Conservation (phyloP, 306 rosid genomes). For the Cicer cuneatum region DNA sequence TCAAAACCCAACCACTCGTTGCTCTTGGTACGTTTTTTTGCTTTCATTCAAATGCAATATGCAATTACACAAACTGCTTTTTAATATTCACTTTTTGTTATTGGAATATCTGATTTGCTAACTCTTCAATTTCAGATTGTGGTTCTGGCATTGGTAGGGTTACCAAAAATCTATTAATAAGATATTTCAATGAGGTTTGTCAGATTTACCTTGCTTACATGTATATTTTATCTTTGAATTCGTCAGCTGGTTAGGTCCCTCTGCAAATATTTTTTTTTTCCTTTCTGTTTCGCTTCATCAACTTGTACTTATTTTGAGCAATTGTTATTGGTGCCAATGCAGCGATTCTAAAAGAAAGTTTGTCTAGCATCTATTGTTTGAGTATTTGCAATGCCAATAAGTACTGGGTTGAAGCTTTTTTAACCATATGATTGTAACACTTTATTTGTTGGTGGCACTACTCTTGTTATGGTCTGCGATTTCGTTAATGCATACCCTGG, state of each 20-base stretch:
- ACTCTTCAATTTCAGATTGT: conserved; percentile 69
- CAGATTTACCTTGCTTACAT: conserved; percentile 33
- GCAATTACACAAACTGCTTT: background rate
- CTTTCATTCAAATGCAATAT: conserved; percentile 1
- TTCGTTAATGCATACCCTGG: conserved; percentile 6
- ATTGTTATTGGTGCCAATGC: conserved; percentile 30
- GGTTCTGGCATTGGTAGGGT: conserved; percentile 99
- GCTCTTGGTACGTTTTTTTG: conserved; percentile 68
- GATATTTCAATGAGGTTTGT: conserved; percentile 88
- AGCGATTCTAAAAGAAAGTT: background rate
- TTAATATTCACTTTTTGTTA: conserved; percentile 3
- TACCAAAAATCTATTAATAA: conserved; percentile 81
- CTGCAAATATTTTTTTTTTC: background rate
- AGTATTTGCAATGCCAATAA: conserved; percentile 14
- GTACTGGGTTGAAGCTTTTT: conserved; percentile 25
- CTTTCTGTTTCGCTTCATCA: background rate
- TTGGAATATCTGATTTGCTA: conserved; percentile 25
- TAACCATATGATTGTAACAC: background rate
- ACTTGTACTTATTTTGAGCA: conserved; percentile 10
- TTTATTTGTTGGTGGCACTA: conserved; percentile 8
- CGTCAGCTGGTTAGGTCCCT: background rate
- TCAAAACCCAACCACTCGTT: conserved; percentile 59
- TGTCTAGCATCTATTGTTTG: conserved; percentile 1
- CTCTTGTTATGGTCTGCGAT: conserved; percentile 22
- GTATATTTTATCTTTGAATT: background rate